phyloP scores from a whole-genome alignment of 192 early-diverging fungal species.

The Thoreauomyces humboldtii region DNA sequence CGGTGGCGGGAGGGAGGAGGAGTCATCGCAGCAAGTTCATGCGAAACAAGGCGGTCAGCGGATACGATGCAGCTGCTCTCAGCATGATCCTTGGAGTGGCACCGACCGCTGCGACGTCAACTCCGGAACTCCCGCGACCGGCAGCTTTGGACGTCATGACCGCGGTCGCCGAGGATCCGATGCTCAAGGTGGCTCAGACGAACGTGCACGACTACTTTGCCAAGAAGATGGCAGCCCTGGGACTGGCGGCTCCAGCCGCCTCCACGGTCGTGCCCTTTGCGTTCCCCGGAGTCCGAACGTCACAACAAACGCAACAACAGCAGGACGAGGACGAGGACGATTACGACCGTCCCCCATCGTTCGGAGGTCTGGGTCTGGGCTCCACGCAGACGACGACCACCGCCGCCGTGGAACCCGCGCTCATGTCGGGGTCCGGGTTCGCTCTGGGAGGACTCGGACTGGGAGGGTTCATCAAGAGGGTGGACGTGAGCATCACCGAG shows the following conservation, averaged over 20 bases:
- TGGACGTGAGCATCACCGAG: conserved; percentile 9
- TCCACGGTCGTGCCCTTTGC: too few relatives aligned
- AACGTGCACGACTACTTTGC: conserved; percentile 47
- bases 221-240: conserved; percentile 27
- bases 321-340: conserved; percentile 29
- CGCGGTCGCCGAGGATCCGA: conserved; percentile 13
- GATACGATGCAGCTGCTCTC: conserved; percentile 38
- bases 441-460: conserved; percentile 5
- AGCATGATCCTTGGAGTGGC: conserved; percentile 50
- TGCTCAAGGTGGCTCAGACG: conserved; percentile 13
- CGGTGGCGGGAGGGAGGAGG: conserved; percentile 4
- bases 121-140: not conserved
- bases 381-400: not conserved
- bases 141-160: not conserved
- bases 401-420: not conserved
- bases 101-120: conserved; percentile 15
- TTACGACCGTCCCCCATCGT: conserved; percentile 16
- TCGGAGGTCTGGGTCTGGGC: conserved; percentile 29
- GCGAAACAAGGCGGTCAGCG: conserved; percentile 47
- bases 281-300: too few relatives aligned
- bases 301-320: not conserved
- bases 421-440: conserved; percentile 2
- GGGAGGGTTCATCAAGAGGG: not conserved
- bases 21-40: conserved; percentile 53
- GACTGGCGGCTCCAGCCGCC: conserved; percentile 6